Evolutionary conservation across 768 basidiomycete genomes (phyloP).

Genomic region (Infundibulicybe gibba): DNA sequence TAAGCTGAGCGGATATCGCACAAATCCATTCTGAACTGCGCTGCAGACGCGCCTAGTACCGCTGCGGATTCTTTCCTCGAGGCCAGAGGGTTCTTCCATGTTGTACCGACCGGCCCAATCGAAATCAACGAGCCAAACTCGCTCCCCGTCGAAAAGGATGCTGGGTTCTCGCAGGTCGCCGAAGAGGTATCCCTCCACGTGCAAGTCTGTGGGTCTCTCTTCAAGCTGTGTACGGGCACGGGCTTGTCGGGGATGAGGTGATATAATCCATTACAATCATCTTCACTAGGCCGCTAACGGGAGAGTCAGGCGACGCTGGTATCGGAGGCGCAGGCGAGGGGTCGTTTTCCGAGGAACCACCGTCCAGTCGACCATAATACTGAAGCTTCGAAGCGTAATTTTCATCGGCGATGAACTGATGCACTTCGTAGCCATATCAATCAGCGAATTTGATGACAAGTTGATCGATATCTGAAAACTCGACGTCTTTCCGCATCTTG

Average conservation of each 20-base stretch:
- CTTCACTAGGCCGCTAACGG: too few species aligned
- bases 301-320: not conserved
- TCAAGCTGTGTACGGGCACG: not conserved
- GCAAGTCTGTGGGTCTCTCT: not conserved
- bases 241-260: not conserved
- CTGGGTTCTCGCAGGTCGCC: not conserved
- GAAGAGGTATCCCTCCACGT: not conserved
- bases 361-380: constrained; percentile 22
- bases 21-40: too few species aligned
- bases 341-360: constrained; percentile 3
- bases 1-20: too few species aligned
- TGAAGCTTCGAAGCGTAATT: constrained; percentile 23
- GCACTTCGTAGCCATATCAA: constrained; percentile 25
- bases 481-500: constrained; percentile 3
- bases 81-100: too few species aligned
- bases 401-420: constrained; percentile 22
- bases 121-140: not conserved
- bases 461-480: not conserved
- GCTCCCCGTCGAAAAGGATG: not conserved
- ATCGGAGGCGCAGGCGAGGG: not conserved
- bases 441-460: constrained; percentile 35
- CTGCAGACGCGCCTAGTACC: too few species aligned
- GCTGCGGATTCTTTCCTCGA: too few species aligned
- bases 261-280: too few species aligned
- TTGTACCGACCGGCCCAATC: not conserved